A percentile compares a stretch with the other conserved stretches of the same genome.
phyloP scores from a whole-genome alignment of 2,329 filamentous ascomycete species.

The Phyllosticta citriasiana region DNA sequence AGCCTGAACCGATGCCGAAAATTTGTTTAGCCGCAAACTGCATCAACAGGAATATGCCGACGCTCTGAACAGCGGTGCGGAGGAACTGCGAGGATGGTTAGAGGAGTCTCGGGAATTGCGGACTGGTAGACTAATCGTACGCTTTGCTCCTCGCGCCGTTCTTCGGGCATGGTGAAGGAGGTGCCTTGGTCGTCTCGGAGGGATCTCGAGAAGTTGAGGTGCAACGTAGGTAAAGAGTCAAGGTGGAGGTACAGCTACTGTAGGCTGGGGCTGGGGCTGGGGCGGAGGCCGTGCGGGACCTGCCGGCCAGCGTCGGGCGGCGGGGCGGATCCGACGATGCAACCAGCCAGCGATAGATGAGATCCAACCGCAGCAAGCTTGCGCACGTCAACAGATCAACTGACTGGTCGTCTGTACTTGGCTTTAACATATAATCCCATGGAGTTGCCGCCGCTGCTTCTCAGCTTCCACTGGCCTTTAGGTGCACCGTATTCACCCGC shows the following conservation, averaged over 20 bases:
- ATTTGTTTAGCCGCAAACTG: slow-evolving; percentile 49
- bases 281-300: neutral
- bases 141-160: slow-evolving; percentile 10
- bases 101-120: neutral
- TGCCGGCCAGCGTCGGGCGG: neutral
- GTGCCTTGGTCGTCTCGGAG: neutral
- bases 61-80: slow-evolving; percentile 40
- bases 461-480: neutral
- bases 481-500: neutral
- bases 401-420: slow-evolving; percentile 1
- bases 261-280: neutral
- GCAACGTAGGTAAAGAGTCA: neutral
- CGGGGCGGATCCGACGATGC: neutral
- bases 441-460: neutral
- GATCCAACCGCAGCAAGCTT: neutral
- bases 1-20: slow-evolving; percentile 28
- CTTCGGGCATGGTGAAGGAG: slow-evolving; percentile 10
- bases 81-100: slow-evolving; percentile 18
- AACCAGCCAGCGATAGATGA: slow-evolving; percentile 2
- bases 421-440: neutral
- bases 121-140: neutral
- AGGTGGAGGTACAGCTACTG: neutral
- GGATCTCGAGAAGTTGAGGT: neutral
- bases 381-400: slow-evolving; percentile 2
- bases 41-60: slow-evolving; percentile 49